Evolutionary conservation across 1,284 basidiomycete genomes (phyloP).

Genomic region (Neolentinus lepideus): DNA sequence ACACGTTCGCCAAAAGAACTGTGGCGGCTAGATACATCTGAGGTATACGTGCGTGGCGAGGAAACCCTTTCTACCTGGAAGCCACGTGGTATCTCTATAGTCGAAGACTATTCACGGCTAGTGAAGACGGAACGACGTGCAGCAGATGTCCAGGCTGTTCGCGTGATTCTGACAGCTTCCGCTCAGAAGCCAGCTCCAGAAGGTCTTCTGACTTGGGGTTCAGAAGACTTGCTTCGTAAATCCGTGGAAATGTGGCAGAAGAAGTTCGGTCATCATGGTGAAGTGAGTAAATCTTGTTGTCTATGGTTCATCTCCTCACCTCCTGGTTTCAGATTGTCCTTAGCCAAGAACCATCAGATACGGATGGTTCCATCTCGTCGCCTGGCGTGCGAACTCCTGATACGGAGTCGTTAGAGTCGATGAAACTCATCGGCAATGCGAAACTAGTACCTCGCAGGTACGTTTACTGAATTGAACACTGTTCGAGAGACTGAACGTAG

Average conservation of each 20-base stretch:
- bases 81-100: conserved; percentile 79
- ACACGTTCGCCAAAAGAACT: conserved; percentile 85
- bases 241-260: conserved; percentile 78
- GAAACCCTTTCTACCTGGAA: conserved; percentile 81
- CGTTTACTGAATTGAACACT: conserved; percentile 14
- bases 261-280: conserved; percentile 67
- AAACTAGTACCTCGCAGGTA: conserved; percentile 70
- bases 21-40: conserved; percentile 91
- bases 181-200: conserved; percentile 41
- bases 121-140: conserved; percentile 64
- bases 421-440: conserved; percentile 67
- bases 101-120: conserved; percentile 77
- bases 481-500: conserved; percentile 3
- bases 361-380: conserved; percentile 35
- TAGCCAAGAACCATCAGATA: conserved; percentile 58
- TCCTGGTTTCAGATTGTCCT: conserved; percentile 55
- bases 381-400: conserved; percentile 35
- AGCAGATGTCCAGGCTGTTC: conserved; percentile 86
- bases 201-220: conserved; percentile 55
- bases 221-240: conserved; percentile 55
- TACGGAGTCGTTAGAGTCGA: conserved; percentile 35
- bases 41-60: conserved; percentile 91
- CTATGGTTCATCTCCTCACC: conserved; percentile 2
- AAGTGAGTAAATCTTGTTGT: conserved; percentile 39
- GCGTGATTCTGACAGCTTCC: conserved; percentile 62